Percentiles rank a stretch among this genome's conserved stretches.
phyloP scores from a whole-genome alignment of 2,329 filamentous ascomycete species.

The Diaporthe amygdali region DNA sequence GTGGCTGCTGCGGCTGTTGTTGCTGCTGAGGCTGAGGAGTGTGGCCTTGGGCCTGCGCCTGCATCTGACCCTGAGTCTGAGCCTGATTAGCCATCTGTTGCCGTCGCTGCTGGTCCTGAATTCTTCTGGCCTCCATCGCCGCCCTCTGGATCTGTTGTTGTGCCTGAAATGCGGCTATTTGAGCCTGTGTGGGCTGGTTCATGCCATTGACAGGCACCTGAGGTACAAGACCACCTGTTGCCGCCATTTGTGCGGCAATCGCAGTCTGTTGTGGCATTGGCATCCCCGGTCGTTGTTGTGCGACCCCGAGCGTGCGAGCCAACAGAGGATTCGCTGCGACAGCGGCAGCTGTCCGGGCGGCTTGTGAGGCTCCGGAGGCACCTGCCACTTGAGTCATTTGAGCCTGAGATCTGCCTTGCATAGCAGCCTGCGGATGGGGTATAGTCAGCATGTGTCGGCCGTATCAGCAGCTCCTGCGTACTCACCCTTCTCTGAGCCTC shows the following conservation, averaged over 20 bases:
- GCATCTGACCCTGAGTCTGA: conserved; percentile 37
- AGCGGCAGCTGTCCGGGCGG: conserved; percentile 39
- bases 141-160: conserved; percentile 66
- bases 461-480: conserved; percentile 34
- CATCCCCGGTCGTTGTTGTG: conserved; percentile 56
- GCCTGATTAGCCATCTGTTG: conserved; percentile 26
- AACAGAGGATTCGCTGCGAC: conserved; percentile 33
- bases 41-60: conserved; percentile 43
- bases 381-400: conserved; percentile 52
- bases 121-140: conserved; percentile 68
- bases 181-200: conserved; percentile 60
- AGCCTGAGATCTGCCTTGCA: conserved; percentile 53
- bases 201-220: conserved; percentile 64
- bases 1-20: conserved; percentile 32
- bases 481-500: conserved; percentile 62
- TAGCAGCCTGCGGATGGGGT: conserved; percentile 32
- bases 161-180: conserved; percentile 65
- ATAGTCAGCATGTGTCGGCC: conserved; percentile 35
- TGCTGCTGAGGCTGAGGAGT: conserved; percentile 41
- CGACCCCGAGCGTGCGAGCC: conserved; percentile 49
- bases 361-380: conserved; percentile 42
- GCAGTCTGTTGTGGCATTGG: conserved; percentile 53
- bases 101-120: conserved; percentile 67
- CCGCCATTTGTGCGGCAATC: conserved; percentile 54
- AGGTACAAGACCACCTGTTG: conserved; percentile 52